Conservation (phyloP, 345 rosid species). For the Euphorbia lathyris region DNA sequence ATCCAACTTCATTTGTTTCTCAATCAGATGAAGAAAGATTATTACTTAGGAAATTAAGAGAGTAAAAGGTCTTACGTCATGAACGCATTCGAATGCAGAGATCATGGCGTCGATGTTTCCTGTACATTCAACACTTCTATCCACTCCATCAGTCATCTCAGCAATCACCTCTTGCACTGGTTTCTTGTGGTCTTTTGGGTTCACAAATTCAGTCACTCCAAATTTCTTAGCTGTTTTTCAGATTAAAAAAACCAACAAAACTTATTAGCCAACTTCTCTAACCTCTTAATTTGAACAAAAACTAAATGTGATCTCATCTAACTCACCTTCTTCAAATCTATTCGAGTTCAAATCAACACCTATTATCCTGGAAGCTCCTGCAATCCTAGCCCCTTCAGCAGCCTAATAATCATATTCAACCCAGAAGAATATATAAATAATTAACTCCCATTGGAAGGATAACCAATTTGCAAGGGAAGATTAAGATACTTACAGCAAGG, state of each 20-base stretch:
- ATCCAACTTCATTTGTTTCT: no score
- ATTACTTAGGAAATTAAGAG: no score
- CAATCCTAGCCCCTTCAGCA: conserved; percentile 36
- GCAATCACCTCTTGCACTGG: no score
- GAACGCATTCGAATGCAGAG: conserved; percentile 49
- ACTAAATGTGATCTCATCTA: not conserved
- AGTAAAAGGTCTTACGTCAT: conserved; percentile 24
- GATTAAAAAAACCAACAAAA: not conserved
- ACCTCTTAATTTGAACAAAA: no score
- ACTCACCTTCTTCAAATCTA: no score
- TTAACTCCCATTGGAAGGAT: not conserved
- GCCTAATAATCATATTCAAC: conserved; percentile 27
- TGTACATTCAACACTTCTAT: conserved; percentile 46
- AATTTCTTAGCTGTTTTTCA: conserved; percentile 21
- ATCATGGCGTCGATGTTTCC: conserved; percentile 45
- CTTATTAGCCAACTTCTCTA: not conserved
- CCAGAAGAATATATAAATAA: no score
- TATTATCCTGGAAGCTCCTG: conserved; percentile 41
- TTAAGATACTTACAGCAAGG: conserved; percentile 30
- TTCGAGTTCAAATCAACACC: conserved; percentile 39
- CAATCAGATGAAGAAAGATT: no score
- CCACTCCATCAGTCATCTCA: conserved; percentile 48
- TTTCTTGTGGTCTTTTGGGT: no score
- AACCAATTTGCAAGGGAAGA: not conserved
- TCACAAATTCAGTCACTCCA: no score